phyloP scores from a whole-genome alignment of 2,329 filamentous ascomycete genomes.

The Diaporthe citrichinensis region DNA sequence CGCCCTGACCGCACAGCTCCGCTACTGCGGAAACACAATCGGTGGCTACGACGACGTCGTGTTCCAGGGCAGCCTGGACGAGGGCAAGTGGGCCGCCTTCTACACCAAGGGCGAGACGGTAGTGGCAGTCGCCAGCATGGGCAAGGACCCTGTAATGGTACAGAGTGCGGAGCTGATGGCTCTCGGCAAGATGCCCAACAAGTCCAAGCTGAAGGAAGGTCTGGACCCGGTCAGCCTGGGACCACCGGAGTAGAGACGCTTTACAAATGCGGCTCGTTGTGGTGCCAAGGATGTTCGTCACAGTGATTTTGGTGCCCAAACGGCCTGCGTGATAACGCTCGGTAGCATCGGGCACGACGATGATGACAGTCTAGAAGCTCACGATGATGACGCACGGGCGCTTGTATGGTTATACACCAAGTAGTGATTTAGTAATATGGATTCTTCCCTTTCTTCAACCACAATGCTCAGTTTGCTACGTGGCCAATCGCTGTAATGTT shows the following conservation, averaged over 20 bases:
- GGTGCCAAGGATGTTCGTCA: slow-evolving; percentile 18
- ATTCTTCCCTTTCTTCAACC: not conserved
- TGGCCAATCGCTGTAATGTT: not conserved
- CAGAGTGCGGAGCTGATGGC: slow-evolving; percentile 90
- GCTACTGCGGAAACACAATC: slow-evolving; percentile 91
- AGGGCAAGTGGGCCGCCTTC: slow-evolving; percentile 89
- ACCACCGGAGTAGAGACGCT: slow-evolving; percentile 49
- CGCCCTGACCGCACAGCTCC: slow-evolving; percentile 87
- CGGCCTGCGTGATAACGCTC: not conserved
- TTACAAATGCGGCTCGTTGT: not conserved
- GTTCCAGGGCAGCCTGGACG: slow-evolving; percentile 80
- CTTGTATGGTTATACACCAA: not conserved
- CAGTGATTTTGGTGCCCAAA: slow-evolving; percentile 14
- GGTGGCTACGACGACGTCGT: slow-evolving; percentile 89
- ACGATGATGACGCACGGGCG: not conserved
- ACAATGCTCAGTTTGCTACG: fast-evolving
- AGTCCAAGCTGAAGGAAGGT: slow-evolving; percentile 80
- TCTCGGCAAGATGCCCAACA: slow-evolving; percentile 83
- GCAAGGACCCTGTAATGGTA: slow-evolving; percentile 86
- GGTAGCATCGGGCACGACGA: not conserved
- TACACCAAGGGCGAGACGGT: slow-evolving; percentile 90
- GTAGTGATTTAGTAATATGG: slow-evolving; percentile 15
- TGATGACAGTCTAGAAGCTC: slow-evolving; percentile 1
- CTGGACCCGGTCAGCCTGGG: slow-evolving; percentile 64
- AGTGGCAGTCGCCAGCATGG: slow-evolving; percentile 92